Evolutionary conservation across 371 early-diverging fungal species (phyloP).

Genomic region (Syncephalastrum contaminatum): DNA sequence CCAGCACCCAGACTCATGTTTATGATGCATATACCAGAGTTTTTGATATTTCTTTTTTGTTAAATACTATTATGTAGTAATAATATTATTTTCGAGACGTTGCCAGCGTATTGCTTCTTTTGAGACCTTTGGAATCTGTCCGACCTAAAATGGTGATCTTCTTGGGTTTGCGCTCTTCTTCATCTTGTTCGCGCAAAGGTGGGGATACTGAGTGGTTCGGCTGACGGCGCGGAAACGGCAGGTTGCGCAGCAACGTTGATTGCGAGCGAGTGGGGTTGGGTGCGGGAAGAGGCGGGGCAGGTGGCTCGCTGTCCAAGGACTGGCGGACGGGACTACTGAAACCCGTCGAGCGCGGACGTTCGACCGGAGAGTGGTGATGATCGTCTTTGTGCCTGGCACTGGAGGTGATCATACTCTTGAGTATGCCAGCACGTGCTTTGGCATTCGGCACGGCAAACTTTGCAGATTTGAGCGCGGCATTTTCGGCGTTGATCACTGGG

Average conservation of each 20-base stretch:
- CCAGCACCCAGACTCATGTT: background rate
- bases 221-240: background rate
- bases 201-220: background rate
- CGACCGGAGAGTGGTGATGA: background rate
- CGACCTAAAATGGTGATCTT: no score
- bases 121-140: no score
- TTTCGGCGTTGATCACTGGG: constrained; percentile 73
- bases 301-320: no score
- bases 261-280: constrained; percentile 4
- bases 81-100: no score
- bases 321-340: no score
- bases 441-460: constrained; percentile 52
- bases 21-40: constrained; percentile 3
- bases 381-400: no score
- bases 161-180: background rate
- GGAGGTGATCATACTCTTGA: constrained; percentile 18
- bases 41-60: background rate
- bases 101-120: no score
- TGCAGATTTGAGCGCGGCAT: constrained; percentile 74
- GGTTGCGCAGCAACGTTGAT: constrained; percentile 9
- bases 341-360: constrained; percentile 1
- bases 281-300: background rate
- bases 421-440: constrained; percentile 49
- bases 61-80: no score
- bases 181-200: constrained; percentile 3